Base-by-base conservation (phyloP, 495 filamentous ascomycete genomes). In the Xylaria flabelliformis region DNA sequence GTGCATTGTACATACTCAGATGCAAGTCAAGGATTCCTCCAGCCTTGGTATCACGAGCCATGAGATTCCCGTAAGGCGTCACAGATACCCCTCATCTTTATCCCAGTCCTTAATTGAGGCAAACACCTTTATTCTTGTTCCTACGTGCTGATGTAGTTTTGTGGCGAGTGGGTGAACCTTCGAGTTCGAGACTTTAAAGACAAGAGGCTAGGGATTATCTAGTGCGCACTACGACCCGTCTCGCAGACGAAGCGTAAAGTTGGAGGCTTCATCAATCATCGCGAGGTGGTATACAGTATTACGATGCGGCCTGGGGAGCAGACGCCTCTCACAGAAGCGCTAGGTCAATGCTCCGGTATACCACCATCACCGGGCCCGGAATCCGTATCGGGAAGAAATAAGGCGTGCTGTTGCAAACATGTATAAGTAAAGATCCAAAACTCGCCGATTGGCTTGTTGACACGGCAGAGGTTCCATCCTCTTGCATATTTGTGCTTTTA, bases 41-140 rank as follows among this genome's bases (percentile, higher is more conserved):
- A 70, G 58, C 58, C 58, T 69, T 21, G 34, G 46, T 41, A 51
- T 61, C 65, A 67, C n/a, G 51, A 61, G 53, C 42, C 65, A 17
- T 26, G 10, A 44, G 19, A 15, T 67, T 24, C 12, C n/a, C 13
- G 19, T 46, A 48, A 69, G 32, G 41, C 39, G n/a, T 41, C n/a
- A 29, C 13, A 42, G 24, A 32, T 15, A 32, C 39, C 51, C 67
- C 53, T 61, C 65, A 44, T 61, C 53, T 32, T 41, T 41, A 46
- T 48, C 53, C 53, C 39, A 39, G 15, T 17, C 17, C 21, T 7
- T 13, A 21, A 24, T 51, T 13, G 7, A 26, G 15, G 17, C 24
- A 4, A 4, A 41, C 64, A 29, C 34, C 34, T 65, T 26, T 42
- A 48, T 29, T 44, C 39, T 32, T 15, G n/a, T 29, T 12, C n/a